A percentile compares a stretch with the other conserved stretches of the same genome.
Conservation (phyloP, 2,329 filamentous ascomycete species). For the Daldinia sp. region DNA sequence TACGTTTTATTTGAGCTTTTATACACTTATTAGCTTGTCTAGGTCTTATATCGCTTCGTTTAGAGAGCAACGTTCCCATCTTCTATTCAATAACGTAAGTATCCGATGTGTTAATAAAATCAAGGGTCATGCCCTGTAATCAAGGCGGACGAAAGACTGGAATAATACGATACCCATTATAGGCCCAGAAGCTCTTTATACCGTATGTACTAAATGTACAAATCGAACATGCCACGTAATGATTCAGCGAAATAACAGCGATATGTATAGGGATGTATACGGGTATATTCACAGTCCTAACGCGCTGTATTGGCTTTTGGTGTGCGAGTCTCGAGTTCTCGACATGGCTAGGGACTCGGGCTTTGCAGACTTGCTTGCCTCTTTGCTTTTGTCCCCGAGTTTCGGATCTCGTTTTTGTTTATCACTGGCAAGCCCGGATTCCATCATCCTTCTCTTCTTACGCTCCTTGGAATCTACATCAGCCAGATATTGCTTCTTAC, state of each 20-base stretch:
- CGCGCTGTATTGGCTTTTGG: conserved; percentile 46
- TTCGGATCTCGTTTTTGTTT: conserved; percentile 1
- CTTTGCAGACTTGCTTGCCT: conserved; percentile 22
- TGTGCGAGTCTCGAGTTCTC: conserved; percentile 19
- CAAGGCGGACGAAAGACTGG: too few species aligned
- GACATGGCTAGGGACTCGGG: conserved; percentile 33
- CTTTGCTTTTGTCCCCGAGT: background rate
- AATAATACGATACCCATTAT: too few species aligned
- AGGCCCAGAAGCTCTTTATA: too few species aligned
- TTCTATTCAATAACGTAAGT: too few species aligned
- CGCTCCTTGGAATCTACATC: conserved; percentile 39
- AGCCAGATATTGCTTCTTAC: conserved; percentile 56
- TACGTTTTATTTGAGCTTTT: too few species aligned
- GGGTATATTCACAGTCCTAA: conserved; percentile 45
- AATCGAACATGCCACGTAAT: background rate
- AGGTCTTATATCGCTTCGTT: too few species aligned
- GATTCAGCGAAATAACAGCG: background rate
- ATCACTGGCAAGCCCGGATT: conserved; percentile 14
- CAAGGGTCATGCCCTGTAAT: too few species aligned
- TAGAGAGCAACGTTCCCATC: too few species aligned
- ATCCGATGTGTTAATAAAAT: too few species aligned
- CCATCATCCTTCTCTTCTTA: conserved; percentile 35
- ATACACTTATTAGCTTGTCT: too few species aligned
- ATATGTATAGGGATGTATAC: background rate
- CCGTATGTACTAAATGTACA: too few species aligned